Conservation (phyloP, 1,284 basidiomycete species). For the Malassezia caprae region DNA sequence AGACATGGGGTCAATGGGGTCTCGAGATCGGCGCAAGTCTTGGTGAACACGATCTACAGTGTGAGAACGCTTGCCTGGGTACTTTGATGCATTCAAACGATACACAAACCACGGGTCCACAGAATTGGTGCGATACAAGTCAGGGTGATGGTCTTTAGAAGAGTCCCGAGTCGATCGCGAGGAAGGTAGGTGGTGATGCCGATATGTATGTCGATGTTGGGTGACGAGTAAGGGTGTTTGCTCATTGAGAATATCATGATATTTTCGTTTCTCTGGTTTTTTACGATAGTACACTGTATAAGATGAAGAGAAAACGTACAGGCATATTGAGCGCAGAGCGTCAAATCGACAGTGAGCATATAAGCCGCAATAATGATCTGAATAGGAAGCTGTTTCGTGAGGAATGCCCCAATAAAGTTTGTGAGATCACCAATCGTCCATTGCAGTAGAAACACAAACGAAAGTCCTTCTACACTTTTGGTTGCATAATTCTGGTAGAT, state of each 20-base stretch:
- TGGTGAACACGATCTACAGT: not conserved
- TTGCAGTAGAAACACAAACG: slow-evolving; percentile 40
- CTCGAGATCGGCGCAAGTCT: not conserved
- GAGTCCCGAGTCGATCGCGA: not conserved
- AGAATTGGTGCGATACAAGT: not conserved
- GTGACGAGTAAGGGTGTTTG: not conserved
- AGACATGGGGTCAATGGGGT: not conserved
- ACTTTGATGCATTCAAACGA: not conserved
- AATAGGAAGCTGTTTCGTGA: slow-evolving; percentile 42
- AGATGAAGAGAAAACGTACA: not conserved
- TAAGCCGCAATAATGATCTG: slow-evolving; percentile 33
- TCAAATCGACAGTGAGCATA: slow-evolving; percentile 13
- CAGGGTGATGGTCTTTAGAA: not conserved
- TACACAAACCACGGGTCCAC: slow-evolving; percentile 5
- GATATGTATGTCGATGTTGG: not conserved
- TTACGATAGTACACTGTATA: not conserved
- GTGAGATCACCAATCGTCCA: slow-evolving; percentile 46
- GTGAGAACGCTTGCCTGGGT: not conserved
- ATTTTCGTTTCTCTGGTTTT: not conserved
- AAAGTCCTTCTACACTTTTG: slow-evolving; percentile 37
- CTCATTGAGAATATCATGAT: not conserved
- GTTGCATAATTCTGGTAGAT: slow-evolving; percentile 38
- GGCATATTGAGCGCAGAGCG: slow-evolving; percentile 8
- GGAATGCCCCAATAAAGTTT: slow-evolving; percentile 39
- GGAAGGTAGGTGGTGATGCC: not conserved